Evolutionary conservation across 306 rosid genomes (phyloP).

Genomic region (Dalbergia cultrata): DNA sequence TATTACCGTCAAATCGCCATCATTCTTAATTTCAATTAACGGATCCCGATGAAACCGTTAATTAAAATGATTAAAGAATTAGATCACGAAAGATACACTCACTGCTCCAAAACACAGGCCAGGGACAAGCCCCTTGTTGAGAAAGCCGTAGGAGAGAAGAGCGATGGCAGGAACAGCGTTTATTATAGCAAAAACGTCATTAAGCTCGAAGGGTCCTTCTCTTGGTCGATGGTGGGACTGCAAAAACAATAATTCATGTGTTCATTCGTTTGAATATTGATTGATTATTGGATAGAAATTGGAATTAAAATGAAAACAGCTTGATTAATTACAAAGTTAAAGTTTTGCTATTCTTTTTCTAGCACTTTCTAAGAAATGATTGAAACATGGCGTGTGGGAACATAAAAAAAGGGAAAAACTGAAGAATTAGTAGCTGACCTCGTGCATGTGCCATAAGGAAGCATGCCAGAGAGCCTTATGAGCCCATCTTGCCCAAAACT

Average conservation of each 20-base stretch:
- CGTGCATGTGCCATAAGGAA: slow-evolving; percentile 58
- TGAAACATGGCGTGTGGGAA: neutral
- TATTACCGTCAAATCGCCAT: slow-evolving; percentile 41
- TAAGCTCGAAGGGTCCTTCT: slow-evolving; percentile 95
- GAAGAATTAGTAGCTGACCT: slow-evolving; percentile 42
- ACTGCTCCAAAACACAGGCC: slow-evolving; percentile 98
- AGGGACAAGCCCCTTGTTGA: slow-evolving; percentile 87
- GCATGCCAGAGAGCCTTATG: slow-evolving; percentile 59
- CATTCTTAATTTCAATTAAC: slow-evolving; percentile 36
- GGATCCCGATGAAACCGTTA: slow-evolving; percentile 53
- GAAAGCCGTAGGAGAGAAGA: slow-evolving; percentile 84
- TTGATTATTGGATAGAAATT: slow-evolving; percentile 32
- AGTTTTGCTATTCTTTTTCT: neutral
- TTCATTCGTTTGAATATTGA: neutral
- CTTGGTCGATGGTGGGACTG: slow-evolving; percentile 97
- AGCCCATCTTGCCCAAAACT: slow-evolving; percentile 67
- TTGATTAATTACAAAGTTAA: neutral
- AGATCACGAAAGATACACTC: slow-evolving; percentile 56
- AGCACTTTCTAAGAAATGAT: slow-evolving; percentile 32
- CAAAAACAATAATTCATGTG: slow-evolving; percentile 35
- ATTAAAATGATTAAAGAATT: slow-evolving; percentile 23
- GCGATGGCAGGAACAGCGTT: slow-evolving; percentile 95
- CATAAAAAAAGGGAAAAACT: neutral
- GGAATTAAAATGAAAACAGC: neutral
- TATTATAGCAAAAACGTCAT: slow-evolving; percentile 87